Base-by-base conservation (phyloP, 495 filamentous ascomycete genomes). In the Massariosphaeria phaeospora region DNA sequence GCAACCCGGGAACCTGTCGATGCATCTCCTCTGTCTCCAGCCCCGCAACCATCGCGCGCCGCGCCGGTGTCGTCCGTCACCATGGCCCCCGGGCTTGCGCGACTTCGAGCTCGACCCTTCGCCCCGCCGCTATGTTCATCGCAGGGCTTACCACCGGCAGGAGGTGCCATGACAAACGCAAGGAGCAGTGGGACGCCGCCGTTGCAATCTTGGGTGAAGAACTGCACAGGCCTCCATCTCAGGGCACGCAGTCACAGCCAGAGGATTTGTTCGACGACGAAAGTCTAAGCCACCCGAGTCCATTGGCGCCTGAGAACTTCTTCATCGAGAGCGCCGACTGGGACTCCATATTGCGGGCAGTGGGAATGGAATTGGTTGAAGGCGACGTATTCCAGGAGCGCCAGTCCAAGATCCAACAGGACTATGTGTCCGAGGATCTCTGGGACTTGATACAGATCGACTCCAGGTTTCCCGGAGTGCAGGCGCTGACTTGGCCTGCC, bases 121-220 rank as follows among this genome's bases (percentile, higher is more conserved):
- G 81, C 55, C 89, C 88, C 62, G 82, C 83, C 2, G 81, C 83
- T 48, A 82, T 89, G 31, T 80, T 88, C 52, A 84, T 82, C 2
- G 79, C 81, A n/a, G 88, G 85, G 1, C 78, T 84, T 31, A 68
- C 85, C 1, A 72, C 78, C 24, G 86, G 89, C 69, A 79, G 79
- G 1, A 73, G 72, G 44, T 74, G 72, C 4, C 90, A 90, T 67
- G 73, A 79, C 40, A 64, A 74, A 52, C 76, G 82, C 48, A 77
- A 77, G 43, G 70, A 75, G 50, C 77, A 86, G 61, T 84, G 84
- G 74, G 82, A 89, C 52, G 57, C 55, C 45, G 71, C 73, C 8
- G 78, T 86, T 42, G 69, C 75, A 29, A 70, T 76, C 30, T 74
- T 76, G 25, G 73, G 69, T 52, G 67, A 68, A 12, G 69, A 76